Percentiles rank a stretch among this genome's conserved stretches.
Conservation (phyloP, 75 land plant genomes). For the Pinus taeda region DNA sequence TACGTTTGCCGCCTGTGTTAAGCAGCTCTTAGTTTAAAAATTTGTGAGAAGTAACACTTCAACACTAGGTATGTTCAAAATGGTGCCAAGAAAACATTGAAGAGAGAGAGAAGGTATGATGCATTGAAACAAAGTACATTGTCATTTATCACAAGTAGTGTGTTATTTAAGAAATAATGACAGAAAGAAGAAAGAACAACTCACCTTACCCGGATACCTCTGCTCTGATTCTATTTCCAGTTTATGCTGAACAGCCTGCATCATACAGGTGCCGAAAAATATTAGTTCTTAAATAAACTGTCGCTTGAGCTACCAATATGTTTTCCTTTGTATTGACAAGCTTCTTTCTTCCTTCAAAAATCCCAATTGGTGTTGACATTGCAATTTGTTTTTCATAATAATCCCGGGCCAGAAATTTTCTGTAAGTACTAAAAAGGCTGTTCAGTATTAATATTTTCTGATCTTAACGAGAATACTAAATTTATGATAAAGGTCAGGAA, state of each 20-base stretch:
- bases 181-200: background rate
- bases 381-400: background rate
- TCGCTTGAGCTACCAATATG: background rate
- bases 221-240: conserved; percentile 9
- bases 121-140: background rate
- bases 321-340: no score
- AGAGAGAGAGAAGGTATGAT: background rate
- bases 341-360: background rate
- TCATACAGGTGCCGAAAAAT: background rate
- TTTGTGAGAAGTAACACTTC: background rate
- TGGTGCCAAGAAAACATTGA: background rate
- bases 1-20: background rate
- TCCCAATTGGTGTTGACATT: background rate
- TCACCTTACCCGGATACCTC: background rate
- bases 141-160: background rate
- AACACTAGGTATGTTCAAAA: no score
- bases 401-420: background rate
- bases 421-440: background rate
- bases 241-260: conserved; percentile 11
- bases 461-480: no score
- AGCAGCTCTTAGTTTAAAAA: background rate
- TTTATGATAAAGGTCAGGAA: no score
- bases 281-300: background rate
- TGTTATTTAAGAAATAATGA: background rate
- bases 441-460: background rate